Conservation (phyloP, 768 basidiomycete species). For the Tulasnella sp. region DNA sequence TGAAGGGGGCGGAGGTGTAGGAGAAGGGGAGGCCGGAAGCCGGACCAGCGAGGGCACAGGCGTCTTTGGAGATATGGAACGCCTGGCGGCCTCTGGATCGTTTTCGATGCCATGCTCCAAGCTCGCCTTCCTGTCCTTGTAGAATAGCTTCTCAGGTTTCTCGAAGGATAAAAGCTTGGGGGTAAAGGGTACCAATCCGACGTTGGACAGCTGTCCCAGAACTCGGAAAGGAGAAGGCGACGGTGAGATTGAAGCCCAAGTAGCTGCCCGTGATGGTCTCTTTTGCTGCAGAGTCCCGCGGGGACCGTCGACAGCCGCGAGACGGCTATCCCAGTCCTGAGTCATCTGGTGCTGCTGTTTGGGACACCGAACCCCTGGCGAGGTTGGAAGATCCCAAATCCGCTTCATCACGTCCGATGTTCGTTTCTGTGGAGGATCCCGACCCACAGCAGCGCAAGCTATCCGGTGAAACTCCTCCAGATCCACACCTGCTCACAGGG, state of each 20-base stretch:
- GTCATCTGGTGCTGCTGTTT: constrained; percentile 36
- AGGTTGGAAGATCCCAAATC: constrained; percentile 50
- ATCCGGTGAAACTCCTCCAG: constrained; percentile 57
- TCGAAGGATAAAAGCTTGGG: neutral
- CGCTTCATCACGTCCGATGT: constrained; percentile 52
- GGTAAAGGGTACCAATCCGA: neutral
- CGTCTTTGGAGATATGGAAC: neutral
- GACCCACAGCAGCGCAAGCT: constrained; percentile 59
- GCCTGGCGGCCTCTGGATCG: neutral
- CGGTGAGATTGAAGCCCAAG: neutral
- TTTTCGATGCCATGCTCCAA: neutral
- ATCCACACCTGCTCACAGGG: constrained; percentile 44
- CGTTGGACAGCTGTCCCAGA: neutral
- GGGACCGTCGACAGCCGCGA: neutral
- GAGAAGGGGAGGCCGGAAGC: neutral
- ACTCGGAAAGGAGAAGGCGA: neutral
- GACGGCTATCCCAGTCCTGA: neutral
- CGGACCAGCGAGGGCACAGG: neutral
- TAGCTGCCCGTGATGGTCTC: neutral
- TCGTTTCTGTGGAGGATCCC: constrained; percentile 56
- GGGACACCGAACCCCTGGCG: constrained; percentile 48
- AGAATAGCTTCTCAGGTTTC: neutral
- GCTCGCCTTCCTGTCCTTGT: neutral
- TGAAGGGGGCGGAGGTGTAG: neutral
- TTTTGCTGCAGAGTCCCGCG: neutral